Base-by-base conservation (phyloP, 495 filamentous ascomycete genomes). In the Tuber aestivum region DNA sequence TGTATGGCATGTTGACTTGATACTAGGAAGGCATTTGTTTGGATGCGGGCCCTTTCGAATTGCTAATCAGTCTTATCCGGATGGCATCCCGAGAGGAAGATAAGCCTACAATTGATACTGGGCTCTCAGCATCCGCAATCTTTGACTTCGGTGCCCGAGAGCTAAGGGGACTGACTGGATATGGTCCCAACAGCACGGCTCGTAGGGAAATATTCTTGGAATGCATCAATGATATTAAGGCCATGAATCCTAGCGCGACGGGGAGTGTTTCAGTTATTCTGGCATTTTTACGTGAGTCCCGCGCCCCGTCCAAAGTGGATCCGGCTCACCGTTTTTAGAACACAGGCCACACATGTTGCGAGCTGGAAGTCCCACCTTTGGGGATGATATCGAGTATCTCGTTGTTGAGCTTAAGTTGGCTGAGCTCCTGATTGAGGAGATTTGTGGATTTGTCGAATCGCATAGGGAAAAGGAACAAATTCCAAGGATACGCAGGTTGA, bases 251-350 rank as follows among this genome's bases (percentile, higher is more conserved):
- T 42, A 89, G 85, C 41, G 87, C 87, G 12, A 87, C 88, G 5
- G 93, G 93, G 3, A 95, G 92, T 79, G 89, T 94, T 21, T 92
- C 90, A 77, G 90, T 89, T 9, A 84, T 97, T 42, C 87, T 85
- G 75, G 87, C 88, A 32, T 84, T 94, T 32, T 79, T 91, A 5
- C 86, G 88, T 38, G 84, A 37, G 86, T 87, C 71, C 85, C 83
- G n/a, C 84, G 82, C 40, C 83, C 83, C 48, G 48, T 35, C n/a
- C 56, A 42, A 32, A 40, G 8, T 70, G 38, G 70, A 65, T 35
- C 72, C 73, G 74, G 75, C 61, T 45, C 35, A 72, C 41, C 9
- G n/a, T 61, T 48, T 65, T 56, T 72, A 82, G 80, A 81, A 71
- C 74, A 76, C 50, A 82, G 80, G 48, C 80, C 80, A 20, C 80